Percentiles rank a stretch among this genome's conserved stretches.
Conservation (phyloP, 306 rosid species). For the Cucurbita moschata region DNA sequence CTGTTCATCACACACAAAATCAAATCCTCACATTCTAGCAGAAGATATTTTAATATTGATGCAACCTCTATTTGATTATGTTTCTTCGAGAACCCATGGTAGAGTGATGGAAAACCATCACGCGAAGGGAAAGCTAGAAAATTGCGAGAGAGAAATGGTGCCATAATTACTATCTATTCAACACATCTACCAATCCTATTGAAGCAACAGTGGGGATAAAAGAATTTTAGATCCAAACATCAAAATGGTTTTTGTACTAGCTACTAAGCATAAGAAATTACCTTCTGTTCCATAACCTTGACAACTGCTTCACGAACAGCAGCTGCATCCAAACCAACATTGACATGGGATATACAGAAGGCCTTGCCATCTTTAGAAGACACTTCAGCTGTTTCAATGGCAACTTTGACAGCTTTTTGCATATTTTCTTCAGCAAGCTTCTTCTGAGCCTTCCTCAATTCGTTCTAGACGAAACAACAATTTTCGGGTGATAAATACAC, state of each 20-base stretch:
- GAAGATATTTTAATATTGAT: background rate
- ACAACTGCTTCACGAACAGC: conserved; percentile 98
- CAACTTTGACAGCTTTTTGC: conserved; percentile 51
- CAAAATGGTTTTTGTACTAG: background rate
- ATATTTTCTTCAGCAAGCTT: conserved; percentile 72
- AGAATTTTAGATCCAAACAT: background rate
- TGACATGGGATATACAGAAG: conserved; percentile 59
- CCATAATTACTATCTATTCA: background rate
- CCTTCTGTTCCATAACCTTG: conserved; percentile 68
- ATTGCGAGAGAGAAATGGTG: background rate
- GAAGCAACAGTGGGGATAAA: background rate
- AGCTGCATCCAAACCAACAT: conserved; percentile 76
- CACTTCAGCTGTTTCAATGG: conserved; percentile 55
- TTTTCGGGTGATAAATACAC: conserved; percentile 1
- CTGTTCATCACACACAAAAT: conserved; percentile 27
- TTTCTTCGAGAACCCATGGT: background rate
- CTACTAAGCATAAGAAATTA: conserved; percentile 10
- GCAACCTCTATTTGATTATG: background rate
- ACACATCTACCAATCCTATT: background rate
- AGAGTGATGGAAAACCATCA: background rate
- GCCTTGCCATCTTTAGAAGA: conserved; percentile 55
- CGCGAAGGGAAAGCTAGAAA: background rate
- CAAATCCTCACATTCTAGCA: background rate
- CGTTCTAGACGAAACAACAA: conserved; percentile 30
- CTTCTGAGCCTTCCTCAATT: conserved; percentile 77